Base-by-base conservation (phyloP, 345 rosid species). In the Salix dunnii region DNA sequence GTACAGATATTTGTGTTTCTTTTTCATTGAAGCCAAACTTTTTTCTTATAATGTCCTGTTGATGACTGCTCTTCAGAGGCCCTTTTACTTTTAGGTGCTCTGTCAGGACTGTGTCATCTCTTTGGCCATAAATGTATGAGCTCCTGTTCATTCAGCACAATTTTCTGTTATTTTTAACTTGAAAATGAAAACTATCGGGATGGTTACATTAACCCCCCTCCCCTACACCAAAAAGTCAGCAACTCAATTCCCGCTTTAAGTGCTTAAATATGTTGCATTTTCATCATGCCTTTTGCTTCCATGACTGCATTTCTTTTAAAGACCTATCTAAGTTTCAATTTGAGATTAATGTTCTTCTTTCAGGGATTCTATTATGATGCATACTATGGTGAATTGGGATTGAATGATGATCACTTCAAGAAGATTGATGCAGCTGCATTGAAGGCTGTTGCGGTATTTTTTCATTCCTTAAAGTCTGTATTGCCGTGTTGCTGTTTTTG, bases 311-410 rank as follows among this genome's bases (percentile, higher is more conserved):
- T n/a, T 55, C 62, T 55, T 55, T n/a, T 55, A 14, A 55, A 23
- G 62, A 5, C 62, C 28, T 55, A n/a, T 23, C 62, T n/a, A 55
- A 55, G 23, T 48, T 33, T 68, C 43, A 69, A 66, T 74, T n/a
- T 55, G 62, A n/a, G 10, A n/a, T n/a, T n/a, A 12, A n/a, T 63
- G 64, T 51, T 75, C 12, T 58, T 75, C 12, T 73, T 80, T 74
- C 89, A 96, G 98, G 99, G 99, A 61, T 96, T 96, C 85, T 96
- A 91, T 83, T 96, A 96, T 84, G 99, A 96, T 86, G 99, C 91
- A 48, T 91, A 86, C 88, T 96, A 96, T 79, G 96, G 92, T 40
- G 97, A 91, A 10, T 82, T 92, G 85, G 92, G 97, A 27, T 82
- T 96, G 84, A 96, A 89, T 62, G 98, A 91, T n/a, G 91, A 88